Percentiles rank a stretch among this genome's conserved stretches.
These are phyloP conservation scores for Candida qinlingensis DNA, from an alignment of 805 yeast species.

Conservation along the genomic window DNA sequence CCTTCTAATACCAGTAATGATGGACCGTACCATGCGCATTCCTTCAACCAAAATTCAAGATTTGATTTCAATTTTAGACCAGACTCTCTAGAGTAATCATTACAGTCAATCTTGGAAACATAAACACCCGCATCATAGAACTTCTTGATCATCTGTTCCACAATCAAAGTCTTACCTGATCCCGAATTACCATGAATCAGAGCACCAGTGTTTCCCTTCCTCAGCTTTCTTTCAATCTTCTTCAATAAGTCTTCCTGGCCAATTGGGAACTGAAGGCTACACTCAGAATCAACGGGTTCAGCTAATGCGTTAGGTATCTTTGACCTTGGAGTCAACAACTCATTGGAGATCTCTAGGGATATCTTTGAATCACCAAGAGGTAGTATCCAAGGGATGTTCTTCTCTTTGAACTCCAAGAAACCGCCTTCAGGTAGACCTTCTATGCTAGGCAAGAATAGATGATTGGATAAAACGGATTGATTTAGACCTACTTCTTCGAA, in stretches of 20 bases:
- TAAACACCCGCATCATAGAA: constrained; percentile 38
- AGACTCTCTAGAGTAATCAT: constrained; percentile 50
- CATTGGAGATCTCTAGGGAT: constrained; percentile 46
- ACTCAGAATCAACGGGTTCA: not conserved
- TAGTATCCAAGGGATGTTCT: constrained; percentile 34
- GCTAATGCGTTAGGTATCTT: constrained; percentile 12
- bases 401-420: constrained; percentile 40
- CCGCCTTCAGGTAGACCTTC: constrained; percentile 58
- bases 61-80: constrained; percentile 40
- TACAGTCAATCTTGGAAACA: constrained; percentile 49
- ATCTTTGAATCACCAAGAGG: constrained; percentile 31
- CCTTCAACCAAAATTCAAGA: constrained; percentile 39
- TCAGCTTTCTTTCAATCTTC: constrained; percentile 34
- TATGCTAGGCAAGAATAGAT: constrained; percentile 45
- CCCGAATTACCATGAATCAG: constrained; percentile 74
- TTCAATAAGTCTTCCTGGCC: constrained; percentile 50
- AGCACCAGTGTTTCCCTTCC: constrained; percentile 46
- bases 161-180: constrained; percentile 67
- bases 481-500: constrained; percentile 13
- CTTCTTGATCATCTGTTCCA: constrained; percentile 35
- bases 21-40: constrained; percentile 74
- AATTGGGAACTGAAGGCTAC: constrained; percentile 31
- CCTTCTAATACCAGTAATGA: constrained; percentile 73
- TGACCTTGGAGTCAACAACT: constrained; percentile 25
- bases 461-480: constrained; percentile 42